Percentiles rank a stretch among this genome's conserved stretches.
Evolutionary conservation across 2,329 filamentous ascomycete species (phyloP).

Genomic region (Aspergillus amoenus): DNA sequence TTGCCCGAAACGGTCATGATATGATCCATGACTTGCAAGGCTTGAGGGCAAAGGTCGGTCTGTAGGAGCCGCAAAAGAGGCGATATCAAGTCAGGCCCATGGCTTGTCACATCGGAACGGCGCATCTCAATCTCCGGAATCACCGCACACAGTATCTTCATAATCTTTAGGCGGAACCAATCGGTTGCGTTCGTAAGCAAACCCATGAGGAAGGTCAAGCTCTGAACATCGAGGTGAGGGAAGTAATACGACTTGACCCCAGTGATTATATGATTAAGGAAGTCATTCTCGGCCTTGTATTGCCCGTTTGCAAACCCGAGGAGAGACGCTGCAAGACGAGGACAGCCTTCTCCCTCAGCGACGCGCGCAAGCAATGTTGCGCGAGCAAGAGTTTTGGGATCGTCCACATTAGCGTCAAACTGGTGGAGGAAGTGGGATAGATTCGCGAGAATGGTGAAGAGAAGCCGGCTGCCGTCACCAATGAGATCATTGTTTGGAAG

Average conservation of each 20-base stretch:
- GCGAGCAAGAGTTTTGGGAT: constrained; percentile 58
- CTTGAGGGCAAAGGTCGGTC: constrained; percentile 90
- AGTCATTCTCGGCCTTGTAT: constrained; percentile 70
- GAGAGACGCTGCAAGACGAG: constrained; percentile 67
- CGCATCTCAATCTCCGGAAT: constrained; percentile 92
- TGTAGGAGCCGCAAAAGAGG: constrained; percentile 85
- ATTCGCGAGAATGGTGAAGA: constrained; percentile 89
- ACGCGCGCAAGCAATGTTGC: constrained; percentile 70
- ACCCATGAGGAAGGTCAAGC: constrained; percentile 86
- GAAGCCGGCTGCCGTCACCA: constrained; percentile 76
- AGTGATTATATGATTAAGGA: constrained; percentile 70
- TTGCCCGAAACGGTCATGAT: constrained; percentile 93
- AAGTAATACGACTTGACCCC: constrained; percentile 78
- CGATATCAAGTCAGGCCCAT: constrained; percentile 93
- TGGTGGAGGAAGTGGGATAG: constrained; percentile 79
- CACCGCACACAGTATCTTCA: constrained; percentile 81
- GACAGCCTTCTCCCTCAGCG: constrained; percentile 69
- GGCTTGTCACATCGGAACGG: constrained; percentile 81
- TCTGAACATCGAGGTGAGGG: constrained; percentile 76
- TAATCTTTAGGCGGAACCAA: constrained; percentile 91
- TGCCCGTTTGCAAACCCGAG: constrained; percentile 67
- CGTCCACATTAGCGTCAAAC: constrained; percentile 65
- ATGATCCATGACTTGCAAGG: constrained; percentile 85
- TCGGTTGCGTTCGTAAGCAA: constrained; percentile 82
- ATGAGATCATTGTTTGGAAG: constrained; percentile 78